Evolutionary conservation across 1,139 yeast species (phyloP).

Genomic region (Geotrichum restrictum): DNA sequence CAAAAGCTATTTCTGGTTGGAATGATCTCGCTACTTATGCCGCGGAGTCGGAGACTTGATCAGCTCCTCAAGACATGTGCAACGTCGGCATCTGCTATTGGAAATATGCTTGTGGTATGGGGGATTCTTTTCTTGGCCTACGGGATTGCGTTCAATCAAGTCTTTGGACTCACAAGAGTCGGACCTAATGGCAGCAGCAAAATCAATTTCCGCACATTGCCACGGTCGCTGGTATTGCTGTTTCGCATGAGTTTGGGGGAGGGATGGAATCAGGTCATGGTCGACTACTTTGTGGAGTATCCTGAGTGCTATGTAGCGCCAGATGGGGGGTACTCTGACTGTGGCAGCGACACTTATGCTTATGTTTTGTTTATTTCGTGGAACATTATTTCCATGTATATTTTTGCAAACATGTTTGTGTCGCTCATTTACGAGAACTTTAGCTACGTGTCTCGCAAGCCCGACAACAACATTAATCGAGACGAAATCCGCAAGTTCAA

Average conservation of each 20-base stretch:
- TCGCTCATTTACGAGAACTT: constrained; percentile 90
- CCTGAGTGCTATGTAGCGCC: constrained; percentile 61
- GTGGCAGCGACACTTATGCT: constrained; percentile 76
- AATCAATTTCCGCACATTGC: constrained; percentile 75
- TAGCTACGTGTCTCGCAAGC: constrained; percentile 65
- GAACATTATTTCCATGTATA: constrained; percentile 92
- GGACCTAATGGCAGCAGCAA: constrained; percentile 75
- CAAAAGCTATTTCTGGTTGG: constrained; percentile 40
- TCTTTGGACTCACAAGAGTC: constrained; percentile 79
- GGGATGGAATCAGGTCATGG: constrained; percentile 86
- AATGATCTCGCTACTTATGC: constrained; percentile 64
- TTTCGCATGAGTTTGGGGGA: constrained; percentile 93
- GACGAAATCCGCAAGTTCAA: constrained; percentile 74
- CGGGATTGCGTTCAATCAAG: constrained; percentile 90
- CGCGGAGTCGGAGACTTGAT: constrained; percentile 68
- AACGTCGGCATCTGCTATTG: constrained; percentile 70
- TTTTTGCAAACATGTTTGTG: constrained; percentile 84
- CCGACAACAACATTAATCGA: constrained; percentile 50
- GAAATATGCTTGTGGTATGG: constrained; percentile 81
- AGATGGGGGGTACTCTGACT: constrained; percentile 51
- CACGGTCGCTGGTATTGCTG: constrained; percentile 71
- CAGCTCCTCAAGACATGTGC: constrained; percentile 79
- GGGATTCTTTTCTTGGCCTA: constrained; percentile 72
- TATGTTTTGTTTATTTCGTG: constrained; percentile 75
- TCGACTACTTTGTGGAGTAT: constrained; percentile 58